Base-by-base conservation (phyloP, 257 asterid genomes). In the Ilex asprella region DNA sequence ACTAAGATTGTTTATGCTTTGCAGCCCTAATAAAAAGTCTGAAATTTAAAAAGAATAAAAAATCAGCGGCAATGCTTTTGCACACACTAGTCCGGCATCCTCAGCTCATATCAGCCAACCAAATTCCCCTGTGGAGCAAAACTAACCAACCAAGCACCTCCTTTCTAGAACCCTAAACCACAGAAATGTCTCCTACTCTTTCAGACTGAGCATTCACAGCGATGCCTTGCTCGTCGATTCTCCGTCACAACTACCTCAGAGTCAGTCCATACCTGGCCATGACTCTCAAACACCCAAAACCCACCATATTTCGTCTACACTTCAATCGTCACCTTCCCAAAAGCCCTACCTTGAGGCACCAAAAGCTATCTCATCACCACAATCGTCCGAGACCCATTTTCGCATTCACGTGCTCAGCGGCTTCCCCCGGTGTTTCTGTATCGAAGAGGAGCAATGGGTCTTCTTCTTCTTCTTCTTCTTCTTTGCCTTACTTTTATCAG, bases 81-180 rank as follows among this genome's bases (percentile, higher is more conserved):
- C 27, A 21, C 27, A 21, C 27, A 21, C 27, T 21, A 21, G 27
- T 21, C 27, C 27, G 27, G 27, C 27, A 21, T 21, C 27, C 27
- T 21, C 27, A 21, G 0, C 0, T 21, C 27, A 21, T 21, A 21
- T 21, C 27, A 21, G 27, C 27, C 27, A 21, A 21, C 27, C 27
- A 21, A 21, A 21, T 21, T 21, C 27, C 27, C 27, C 27, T 21
- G 27, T 21, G 27, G 27, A 41, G 1, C 47, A 41, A 11, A 41
- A 41, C 47, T 41, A 41, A 41, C 47, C 47, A 41, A 11, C 47
- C 47, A 41, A 6, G 10, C 47, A 21, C 27, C 27, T 21, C 69
- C 35, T 29, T 67, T 59, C 73, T 75, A 47, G 77, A 82, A 87
- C 88, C 95, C 94, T 79, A 80, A 75, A 67, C 71, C 57, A 46